phyloP scores from a whole-genome alignment of 306 rosid genomes.

The Glycine tomentella region DNA sequence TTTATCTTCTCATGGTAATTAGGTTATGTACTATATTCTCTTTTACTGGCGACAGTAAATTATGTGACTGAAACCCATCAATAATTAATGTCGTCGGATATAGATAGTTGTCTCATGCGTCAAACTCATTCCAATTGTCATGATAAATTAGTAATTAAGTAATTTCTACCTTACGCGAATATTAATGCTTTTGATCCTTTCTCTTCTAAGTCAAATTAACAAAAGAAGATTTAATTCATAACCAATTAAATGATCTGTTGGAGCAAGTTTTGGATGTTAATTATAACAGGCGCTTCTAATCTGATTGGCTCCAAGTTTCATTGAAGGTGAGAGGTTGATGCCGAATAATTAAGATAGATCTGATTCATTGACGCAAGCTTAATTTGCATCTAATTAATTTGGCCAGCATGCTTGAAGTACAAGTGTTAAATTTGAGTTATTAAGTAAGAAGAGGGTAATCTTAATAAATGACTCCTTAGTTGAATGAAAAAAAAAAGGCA shows the following conservation, averaged over 20 bases:
- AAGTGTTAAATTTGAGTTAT: not conserved
- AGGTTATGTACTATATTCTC: not conserved
- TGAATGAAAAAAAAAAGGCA: not conserved
- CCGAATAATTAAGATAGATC: not conserved
- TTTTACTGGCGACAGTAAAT: not conserved
- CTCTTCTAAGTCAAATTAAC: too few relatives aligned
- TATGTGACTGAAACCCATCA: conserved; percentile 25
- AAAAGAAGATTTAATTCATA: too few relatives aligned
- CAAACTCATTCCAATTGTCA: not conserved
- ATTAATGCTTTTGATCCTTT: not conserved
- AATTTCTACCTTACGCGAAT: not conserved
- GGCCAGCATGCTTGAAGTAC: conserved; percentile 27
- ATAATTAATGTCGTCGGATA: not conserved
- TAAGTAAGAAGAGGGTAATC: not conserved
- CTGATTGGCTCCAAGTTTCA: conserved; percentile 32
- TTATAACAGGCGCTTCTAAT: not conserved
- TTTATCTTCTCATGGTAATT: not conserved
- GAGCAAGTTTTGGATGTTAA: not conserved
- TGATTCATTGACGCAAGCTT: not conserved
- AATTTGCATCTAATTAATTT: not conserved
- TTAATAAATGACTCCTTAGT: not conserved
- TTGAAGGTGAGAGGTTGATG: not conserved
- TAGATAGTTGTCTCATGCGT: conserved; percentile 1
- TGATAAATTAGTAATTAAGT: not conserved
- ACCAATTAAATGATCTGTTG: too few relatives aligned